Evolutionary conservation across 2,329 filamentous ascomycete genomes (phyloP).

Genomic region (Lizonia empirigonia): DNA sequence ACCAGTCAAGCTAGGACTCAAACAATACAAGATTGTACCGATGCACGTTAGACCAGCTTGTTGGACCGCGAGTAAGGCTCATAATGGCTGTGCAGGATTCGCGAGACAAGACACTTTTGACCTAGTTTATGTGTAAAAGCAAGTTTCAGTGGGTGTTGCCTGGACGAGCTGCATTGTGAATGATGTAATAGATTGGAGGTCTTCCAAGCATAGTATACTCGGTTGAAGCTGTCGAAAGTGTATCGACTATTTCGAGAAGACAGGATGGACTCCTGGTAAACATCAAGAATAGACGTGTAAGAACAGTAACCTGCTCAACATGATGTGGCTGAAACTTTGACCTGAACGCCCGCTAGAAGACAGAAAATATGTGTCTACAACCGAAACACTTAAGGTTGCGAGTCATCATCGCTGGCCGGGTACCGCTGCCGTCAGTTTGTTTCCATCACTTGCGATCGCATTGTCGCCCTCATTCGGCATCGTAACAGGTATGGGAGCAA

Average conservation of each 20-base stretch:
- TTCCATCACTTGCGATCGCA: conserved; percentile 40
- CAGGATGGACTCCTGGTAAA: background rate
- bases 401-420: background rate
- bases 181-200: background rate
- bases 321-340: background rate
- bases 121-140: background rate
- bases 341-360: conserved; percentile 13
- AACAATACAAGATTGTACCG: too few species aligned
- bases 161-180: too few species aligned
- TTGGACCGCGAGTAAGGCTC: background rate
- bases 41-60: background rate
- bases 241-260: background rate
- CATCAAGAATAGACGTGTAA: background rate
- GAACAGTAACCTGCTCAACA: conserved; percentile 1
- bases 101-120: background rate
- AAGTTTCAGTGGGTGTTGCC: too few species aligned
- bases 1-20: too few species aligned
- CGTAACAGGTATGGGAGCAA: conserved; percentile 53
- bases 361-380: background rate
- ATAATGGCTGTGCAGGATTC: background rate
- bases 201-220: background rate
- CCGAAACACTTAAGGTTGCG: background rate
- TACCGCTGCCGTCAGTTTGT: conserved; percentile 22
- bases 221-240: background rate
- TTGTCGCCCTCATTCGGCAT: conserved; percentile 31